phyloP scores from a whole-genome alignment of 805 yeast species.

The Kodamaea sagamina region DNA sequence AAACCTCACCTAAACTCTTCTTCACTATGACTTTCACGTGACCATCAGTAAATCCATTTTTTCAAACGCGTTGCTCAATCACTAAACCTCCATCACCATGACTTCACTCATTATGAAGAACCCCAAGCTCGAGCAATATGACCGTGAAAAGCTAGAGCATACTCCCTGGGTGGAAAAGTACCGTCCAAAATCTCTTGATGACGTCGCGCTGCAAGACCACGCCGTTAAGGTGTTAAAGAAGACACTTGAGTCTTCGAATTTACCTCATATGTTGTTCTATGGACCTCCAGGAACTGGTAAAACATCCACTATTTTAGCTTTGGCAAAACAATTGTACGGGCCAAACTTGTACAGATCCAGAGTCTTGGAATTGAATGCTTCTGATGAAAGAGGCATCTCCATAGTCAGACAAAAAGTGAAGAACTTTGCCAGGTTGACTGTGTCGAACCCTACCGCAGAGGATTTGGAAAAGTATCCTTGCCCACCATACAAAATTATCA shows the following conservation, averaged over 20 bases:
- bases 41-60: no score
- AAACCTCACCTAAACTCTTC: no score
- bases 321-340: conserved; percentile 76
- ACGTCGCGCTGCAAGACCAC: conserved; percentile 89
- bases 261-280: conserved; percentile 89
- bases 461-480: conserved; percentile 82
- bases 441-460: conserved; percentile 74
- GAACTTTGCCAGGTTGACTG: conserved; percentile 81
- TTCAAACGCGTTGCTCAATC: not conserved
- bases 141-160: conserved; percentile 47
- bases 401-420: conserved; percentile 85
- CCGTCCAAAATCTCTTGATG: conserved; percentile 84
- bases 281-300: conserved; percentile 96
- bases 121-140: conserved; percentile 25
- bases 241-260: conserved; percentile 75
- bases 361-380: conserved; percentile 82
- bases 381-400: conserved; percentile 88
- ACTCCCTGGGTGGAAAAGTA: conserved; percentile 91
- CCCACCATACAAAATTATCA: conserved; percentile 93
- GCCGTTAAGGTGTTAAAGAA: conserved; percentile 81
- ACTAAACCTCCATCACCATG: conserved; percentile 3
- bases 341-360: conserved; percentile 67
- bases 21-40: no score
- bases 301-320: conserved; percentile 82
- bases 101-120: conserved; percentile 14